These are phyloP conservation scores for Psilocybe cyanescens DNA, from an alignment of 768 basidiomycete species.

Conservation along the genomic window DNA sequence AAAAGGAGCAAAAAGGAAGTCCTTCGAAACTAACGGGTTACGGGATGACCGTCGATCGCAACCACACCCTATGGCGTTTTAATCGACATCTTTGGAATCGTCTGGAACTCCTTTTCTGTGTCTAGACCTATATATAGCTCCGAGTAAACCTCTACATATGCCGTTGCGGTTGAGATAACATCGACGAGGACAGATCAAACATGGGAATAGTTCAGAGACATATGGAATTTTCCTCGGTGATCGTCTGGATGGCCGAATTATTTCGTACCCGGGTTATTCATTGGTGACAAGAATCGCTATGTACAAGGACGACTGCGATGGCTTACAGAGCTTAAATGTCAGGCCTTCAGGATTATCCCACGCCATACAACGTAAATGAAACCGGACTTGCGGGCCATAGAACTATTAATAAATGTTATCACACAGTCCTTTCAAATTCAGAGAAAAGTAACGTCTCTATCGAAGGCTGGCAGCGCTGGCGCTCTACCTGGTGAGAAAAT, in stretches of 20 bases:
- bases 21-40: not conserved
- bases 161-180: not conserved
- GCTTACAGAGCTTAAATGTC: not conserved
- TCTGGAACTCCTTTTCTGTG: not conserved
- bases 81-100: not conserved
- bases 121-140: not conserved
- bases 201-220: not conserved
- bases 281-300: not conserved
- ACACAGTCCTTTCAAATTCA: no score
- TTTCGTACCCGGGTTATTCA: not conserved
- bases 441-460: no score
- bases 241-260: not conserved
- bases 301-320: not conserved
- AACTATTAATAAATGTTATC: no score
- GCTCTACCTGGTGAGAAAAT: no score
- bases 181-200: not conserved
- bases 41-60: not conserved
- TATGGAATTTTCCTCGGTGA: not conserved
- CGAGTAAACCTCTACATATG: not conserved
- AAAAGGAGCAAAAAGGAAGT: not conserved
- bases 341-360: no score
- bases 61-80: not conserved
- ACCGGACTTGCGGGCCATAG: no score
- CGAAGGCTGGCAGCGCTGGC: no score
- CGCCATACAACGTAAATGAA: not conserved